phyloP scores from a whole-genome alignment of 176 grass and related monocot genomes.

The Lolium perenne region DNA sequence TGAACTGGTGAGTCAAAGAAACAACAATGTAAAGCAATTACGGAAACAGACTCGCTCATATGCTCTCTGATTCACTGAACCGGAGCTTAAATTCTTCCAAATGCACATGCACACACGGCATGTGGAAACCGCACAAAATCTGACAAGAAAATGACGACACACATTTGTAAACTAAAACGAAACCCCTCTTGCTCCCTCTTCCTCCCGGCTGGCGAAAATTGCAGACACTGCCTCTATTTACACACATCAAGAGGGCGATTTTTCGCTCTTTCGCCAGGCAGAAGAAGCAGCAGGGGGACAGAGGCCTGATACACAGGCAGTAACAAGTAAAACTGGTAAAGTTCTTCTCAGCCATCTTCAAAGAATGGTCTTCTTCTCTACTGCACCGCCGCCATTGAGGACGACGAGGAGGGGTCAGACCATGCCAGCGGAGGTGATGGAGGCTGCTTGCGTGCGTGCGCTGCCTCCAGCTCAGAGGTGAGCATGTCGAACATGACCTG shows the following conservation, averaged over 20 bases:
- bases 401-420: conserved; percentile 13
- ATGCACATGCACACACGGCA: neutral
- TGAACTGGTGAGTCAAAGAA: neutral
- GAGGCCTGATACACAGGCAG: conserved; percentile 8
- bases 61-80: conserved; percentile 20
- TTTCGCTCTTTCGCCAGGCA: conserved; percentile 36
- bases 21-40: neutral
- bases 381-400: neutral
- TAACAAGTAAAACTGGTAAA: conserved; percentile 6
- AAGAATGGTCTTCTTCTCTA: neutral
- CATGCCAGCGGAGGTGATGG: conserved; percentile 1
- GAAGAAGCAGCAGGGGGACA: conserved; percentile 58
- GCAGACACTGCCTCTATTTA: conserved; percentile 40
- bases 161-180: conserved; percentile 5
- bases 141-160: neutral
- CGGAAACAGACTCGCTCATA: neutral
- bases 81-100: neutral
- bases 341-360: conserved; percentile 3
- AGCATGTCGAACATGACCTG: conserved; percentile 94
- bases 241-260: conserved; percentile 30
- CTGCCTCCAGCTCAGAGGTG: conserved; percentile 67
- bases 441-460: conserved; percentile 22
- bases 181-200: conserved; percentile 63
- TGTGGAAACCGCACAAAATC: conserved; percentile 3
- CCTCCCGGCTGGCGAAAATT: conserved; percentile 33